A percentile compares a stretch with the other conserved stretches of the same genome.
Evolutionary conservation across 2,329 filamentous ascomycete genomes (phyloP).

Genomic region (Sordariomycetes sp.): DNA sequence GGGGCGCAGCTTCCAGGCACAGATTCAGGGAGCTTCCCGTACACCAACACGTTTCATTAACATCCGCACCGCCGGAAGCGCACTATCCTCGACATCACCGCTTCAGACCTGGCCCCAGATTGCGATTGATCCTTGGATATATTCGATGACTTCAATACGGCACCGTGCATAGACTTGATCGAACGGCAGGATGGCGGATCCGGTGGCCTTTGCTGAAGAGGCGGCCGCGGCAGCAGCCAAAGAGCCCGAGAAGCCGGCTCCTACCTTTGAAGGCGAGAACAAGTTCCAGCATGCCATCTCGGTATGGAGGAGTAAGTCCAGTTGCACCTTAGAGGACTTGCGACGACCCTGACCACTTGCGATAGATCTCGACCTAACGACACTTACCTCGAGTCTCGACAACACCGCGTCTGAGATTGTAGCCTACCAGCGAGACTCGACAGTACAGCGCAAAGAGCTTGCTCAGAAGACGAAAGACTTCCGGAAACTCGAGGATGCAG

Average conservation of each 20-base stretch:
- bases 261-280: slow-evolving; percentile 54
- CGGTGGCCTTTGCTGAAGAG: slow-evolving; percentile 4
- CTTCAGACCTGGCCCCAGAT: neutral
- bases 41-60: slow-evolving; percentile 3
- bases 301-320: slow-evolving; percentile 75
- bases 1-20: slow-evolving; percentile 2
- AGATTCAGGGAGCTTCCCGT: neutral
- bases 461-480: slow-evolving; percentile 99
- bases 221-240: slow-evolving; percentile 1
- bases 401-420: slow-evolving; percentile 93
- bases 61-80: too few species aligned
- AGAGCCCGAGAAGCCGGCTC: slow-evolving; percentile 10
- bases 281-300: slow-evolving; percentile 96
- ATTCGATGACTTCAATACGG: neutral
- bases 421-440: slow-evolving; percentile 85
- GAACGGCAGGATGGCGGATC: slow-evolving; percentile 3
- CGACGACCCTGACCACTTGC: slow-evolving; percentile 1
- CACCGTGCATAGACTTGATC: neutral
- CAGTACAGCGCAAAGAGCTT: slow-evolving; percentile 90
- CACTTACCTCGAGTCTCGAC: slow-evolving; percentile 77
- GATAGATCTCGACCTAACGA: slow-evolving; percentile 77
- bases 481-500: slow-evolving; percentile 80
- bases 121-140: neutral
- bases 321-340: neutral
- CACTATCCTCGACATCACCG: neutral